phyloP scores from a whole-genome alignment of 768 basidiomycete species.

The Boletus rubropictus region DNA sequence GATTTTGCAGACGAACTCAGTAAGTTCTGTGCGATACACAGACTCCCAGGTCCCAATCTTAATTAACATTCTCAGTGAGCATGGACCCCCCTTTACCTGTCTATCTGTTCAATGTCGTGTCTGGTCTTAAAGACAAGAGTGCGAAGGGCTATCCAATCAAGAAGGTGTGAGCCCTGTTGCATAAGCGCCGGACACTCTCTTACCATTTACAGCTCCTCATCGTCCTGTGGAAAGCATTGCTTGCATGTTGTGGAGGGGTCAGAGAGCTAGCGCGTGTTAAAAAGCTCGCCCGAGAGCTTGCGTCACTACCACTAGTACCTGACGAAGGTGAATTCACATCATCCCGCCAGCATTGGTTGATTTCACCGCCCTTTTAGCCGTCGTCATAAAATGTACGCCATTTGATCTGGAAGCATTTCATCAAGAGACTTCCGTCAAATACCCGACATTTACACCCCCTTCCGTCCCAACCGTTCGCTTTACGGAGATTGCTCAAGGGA shows the following conservation, averaged over 20 bases:
- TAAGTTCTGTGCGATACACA: constrained; percentile 38
- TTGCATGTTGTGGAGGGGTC: constrained; percentile 90
- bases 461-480: constrained; percentile 34
- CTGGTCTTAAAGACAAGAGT: constrained; percentile 85
- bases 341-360: not conserved
- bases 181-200: not conserved
- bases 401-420: constrained; percentile 87
- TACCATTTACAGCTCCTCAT: constrained; percentile 64
- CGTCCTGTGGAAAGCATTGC: constrained; percentile 88
- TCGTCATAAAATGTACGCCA: constrained; percentile 83
- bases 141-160: constrained; percentile 96
- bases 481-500: constrained; percentile 20
- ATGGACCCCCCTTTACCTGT: constrained; percentile 92
- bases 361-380: constrained; percentile 31
- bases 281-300: constrained; percentile 77
- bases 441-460: constrained; percentile 84
- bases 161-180: constrained; percentile 51
- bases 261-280: constrained; percentile 82
- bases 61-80: constrained; percentile 60
- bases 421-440: constrained; percentile 89
- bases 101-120: constrained; percentile 87
- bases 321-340: constrained; percentile 38
- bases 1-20: constrained; percentile 96
- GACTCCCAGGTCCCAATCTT: not conserved
- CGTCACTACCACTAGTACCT: constrained; percentile 57